A percentile compares a stretch with the other conserved stretches of the same genome.
These are phyloP conservation scores for Chernovozyma sophiae-reginae DNA, from an alignment of 1,139 yeast species.

Conservation along the genomic window DNA sequence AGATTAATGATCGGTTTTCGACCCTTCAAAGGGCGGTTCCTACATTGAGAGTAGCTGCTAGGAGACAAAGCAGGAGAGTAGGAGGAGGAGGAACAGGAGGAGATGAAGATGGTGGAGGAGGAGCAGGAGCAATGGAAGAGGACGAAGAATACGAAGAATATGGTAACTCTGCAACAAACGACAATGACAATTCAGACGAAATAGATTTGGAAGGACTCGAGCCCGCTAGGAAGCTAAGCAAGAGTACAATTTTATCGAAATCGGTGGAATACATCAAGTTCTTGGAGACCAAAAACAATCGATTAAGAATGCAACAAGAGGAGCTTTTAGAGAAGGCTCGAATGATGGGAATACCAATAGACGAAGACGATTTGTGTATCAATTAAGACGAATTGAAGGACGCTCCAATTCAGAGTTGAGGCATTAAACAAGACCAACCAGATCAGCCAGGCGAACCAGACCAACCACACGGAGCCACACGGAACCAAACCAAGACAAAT, in stretches of 20 bases:
- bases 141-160: slow-evolving; percentile 10
- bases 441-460: too few species aligned
- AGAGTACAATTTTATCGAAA: slow-evolving; percentile 43
- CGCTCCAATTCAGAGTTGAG: too few species aligned
- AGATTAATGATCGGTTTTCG: slow-evolving; percentile 42
- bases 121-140: slow-evolving; percentile 14
- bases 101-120: slow-evolving; percentile 8
- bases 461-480: too few species aligned
- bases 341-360: slow-evolving; percentile 19
- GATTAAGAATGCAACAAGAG: slow-evolving; percentile 32
- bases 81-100: slow-evolving; percentile 14
- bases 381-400: not conserved
- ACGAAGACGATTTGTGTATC: slow-evolving; percentile 2
- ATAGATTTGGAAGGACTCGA: slow-evolving; percentile 40
- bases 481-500: too few species aligned
- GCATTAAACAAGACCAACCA: too few species aligned
- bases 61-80: slow-evolving; percentile 14
- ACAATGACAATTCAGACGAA: slow-evolving; percentile 10
- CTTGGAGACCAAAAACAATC: slow-evolving; percentile 35
- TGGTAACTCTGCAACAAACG: slow-evolving; percentile 5
- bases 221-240: slow-evolving; percentile 43
- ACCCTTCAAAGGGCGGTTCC: slow-evolving; percentile 42
- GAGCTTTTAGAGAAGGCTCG: slow-evolving; percentile 26
- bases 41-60: slow-evolving; percentile 31
- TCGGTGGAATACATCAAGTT: slow-evolving; percentile 44